Evolutionary conservation across 2,329 filamentous ascomycete genomes (phyloP), one percentile per base, ranked within the genome.

Genomic region (Ascochyta clinopodiicola): DNA sequence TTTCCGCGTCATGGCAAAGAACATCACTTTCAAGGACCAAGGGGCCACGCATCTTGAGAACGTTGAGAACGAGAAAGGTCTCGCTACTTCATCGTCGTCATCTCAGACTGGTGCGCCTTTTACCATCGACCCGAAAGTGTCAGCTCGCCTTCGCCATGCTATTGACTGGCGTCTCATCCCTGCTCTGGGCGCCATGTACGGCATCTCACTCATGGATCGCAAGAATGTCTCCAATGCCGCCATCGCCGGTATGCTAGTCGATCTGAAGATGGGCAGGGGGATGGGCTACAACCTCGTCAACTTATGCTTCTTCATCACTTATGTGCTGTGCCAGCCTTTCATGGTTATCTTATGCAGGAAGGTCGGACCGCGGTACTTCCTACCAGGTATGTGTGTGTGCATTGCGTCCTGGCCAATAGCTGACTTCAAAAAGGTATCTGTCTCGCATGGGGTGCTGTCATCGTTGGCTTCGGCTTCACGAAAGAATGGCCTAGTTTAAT

Each of bases 261-360:
- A 69, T 27, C 51, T 69, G 7, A 51, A 53, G 17, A 63, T 69
- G 62, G 27, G 40, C 6, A 48, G 53, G 15, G 66, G 65, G 1
- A 47, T 51, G 32, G 57, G 57, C 0, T 69, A 68, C 47, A 67
- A 64, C 17, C 52, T 69, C 3, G 62, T 69, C 51, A 68, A 66
- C 22, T 49, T 68, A 29, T 64, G 62, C 48, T 69, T 69, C 51
- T 69, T 69, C 45, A 68, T 67, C 45, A 67, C 66, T 8, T 68
- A 69, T 29, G 61, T 68, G 29, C 56, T 67, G 15, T 62, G 54
- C 34, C 62, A 68, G 52, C 65, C 67, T 1, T 61, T 66, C 44
- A 62, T 64, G 59, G 63, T 64, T 17, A 48, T 68, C 21, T 7
- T 64, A 2, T 63, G 60, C 38, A 47, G 67, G 2, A 63, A 63